Conservation (phyloP, 345 rosid genomes). For the Cardamine chenopodiifolia region DNA sequence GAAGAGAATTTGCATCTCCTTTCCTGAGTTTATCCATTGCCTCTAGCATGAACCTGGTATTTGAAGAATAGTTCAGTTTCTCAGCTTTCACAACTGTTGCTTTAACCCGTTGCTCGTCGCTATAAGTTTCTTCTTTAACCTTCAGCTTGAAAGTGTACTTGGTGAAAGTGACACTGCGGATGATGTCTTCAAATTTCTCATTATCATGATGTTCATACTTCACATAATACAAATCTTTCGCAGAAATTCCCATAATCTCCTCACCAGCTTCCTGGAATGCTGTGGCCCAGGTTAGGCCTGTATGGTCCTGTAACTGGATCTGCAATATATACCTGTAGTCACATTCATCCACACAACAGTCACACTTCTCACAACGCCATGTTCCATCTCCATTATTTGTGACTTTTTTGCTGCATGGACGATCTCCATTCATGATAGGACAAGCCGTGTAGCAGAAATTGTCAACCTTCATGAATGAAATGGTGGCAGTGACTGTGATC, state of each 20-base stretch:
- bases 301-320: slow-evolving; percentile 91
- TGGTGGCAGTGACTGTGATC: slow-evolving; percentile 69
- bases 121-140: slow-evolving; percentile 83
- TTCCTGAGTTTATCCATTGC: slow-evolving; percentile 55
- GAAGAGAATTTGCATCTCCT: slow-evolving; percentile 44
- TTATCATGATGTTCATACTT: slow-evolving; percentile 66
- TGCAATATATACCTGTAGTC: slow-evolving; percentile 84
- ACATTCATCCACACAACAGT: slow-evolving; percentile 67
- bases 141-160: slow-evolving; percentile 80
- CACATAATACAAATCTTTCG: slow-evolving; percentile 69
- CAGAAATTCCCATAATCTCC: slow-evolving; percentile 86
- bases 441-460: slow-evolving; percentile 96
- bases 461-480: slow-evolving; percentile 66
- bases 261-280: slow-evolving; percentile 88
- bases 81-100: slow-evolving; percentile 80
- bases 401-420: slow-evolving; percentile 84
- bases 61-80: slow-evolving; percentile 59
- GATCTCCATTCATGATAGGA: slow-evolving; percentile 78
- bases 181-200: slow-evolving; percentile 67
- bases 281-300: slow-evolving; percentile 84
- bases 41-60: slow-evolving; percentile 65
- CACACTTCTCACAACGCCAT: slow-evolving; percentile 91
- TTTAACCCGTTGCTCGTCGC: slow-evolving; percentile 90
- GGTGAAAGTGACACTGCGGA: slow-evolving; percentile 65
- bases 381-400: slow-evolving; percentile 90